Evolutionary conservation across 176 grass and related monocot genomes (phyloP), one percentile per base, ranked within the genome.

Genomic region (Lolium multiflorum): DNA sequence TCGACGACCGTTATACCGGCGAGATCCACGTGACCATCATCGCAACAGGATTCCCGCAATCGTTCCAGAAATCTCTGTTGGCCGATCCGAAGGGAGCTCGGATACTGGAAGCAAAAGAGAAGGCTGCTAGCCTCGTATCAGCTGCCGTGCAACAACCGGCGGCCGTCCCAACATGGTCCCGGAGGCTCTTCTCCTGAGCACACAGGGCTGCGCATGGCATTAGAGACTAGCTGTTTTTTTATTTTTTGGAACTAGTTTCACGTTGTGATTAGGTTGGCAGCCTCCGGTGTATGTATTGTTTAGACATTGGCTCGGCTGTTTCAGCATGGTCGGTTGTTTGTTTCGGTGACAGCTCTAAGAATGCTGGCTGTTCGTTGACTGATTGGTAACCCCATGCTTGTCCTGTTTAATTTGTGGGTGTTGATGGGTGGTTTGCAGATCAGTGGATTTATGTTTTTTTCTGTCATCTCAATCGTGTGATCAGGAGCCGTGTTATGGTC

Each of bases 21-120:
- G 97, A 96, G 84, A 88, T 98, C 73, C 97, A 96, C 14, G 97
- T 98, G 59, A 98, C 94, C 4, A 96, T 98, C 66, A 98, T 98
- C 18, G 97, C 97, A 0, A 94, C 97, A n/a, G 97, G 97, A 20
- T 98, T 94, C 43, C 91, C 94, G 0, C 92, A 98, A n/a, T 94
- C 97, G 54, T 98, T 98, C 61, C 97, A 98, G 85, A 89, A 95
- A 44, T 91, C 92, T n/a, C 78, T 94, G 38, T 65, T 98, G 76
- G 44, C 91, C 0, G 92, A 98, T 37, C 97, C 97, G 1, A 96
- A 89, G 82, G 92, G 86, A 61, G 89, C 87, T 9, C 84, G 87
- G 44, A 59, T 87, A 54, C 78, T 75, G 12, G 94, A 99, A 65
- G 86, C 50, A 10, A 89, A 90, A 87, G 94, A 96, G 67, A 91